phyloP scores from a whole-genome alignment of 2,329 filamentous ascomycete species.

The Arthrobotrys sinensis region DNA sequence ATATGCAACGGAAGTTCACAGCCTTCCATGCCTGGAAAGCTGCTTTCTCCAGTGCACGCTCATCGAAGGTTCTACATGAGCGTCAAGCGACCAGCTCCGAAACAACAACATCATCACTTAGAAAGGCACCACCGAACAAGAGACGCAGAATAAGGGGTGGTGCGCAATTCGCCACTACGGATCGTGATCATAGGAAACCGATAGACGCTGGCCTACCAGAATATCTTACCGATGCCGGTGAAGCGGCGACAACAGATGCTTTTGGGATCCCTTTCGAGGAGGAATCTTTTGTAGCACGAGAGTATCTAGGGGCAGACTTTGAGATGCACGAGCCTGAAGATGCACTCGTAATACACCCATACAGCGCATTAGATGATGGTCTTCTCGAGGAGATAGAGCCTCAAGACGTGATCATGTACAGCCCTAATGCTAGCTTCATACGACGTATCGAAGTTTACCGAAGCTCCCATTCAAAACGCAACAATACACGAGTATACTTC shows the following conservation, averaged over 20 bases:
- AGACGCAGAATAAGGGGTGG: conserved; percentile 87
- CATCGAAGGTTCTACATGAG: conserved; percentile 61
- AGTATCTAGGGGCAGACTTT: conserved; percentile 93
- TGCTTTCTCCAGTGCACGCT: conserved; percentile 86
- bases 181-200: conserved; percentile 74
- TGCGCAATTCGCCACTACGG: conserved; percentile 67
- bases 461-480: conserved; percentile 89
- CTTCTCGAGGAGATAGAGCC: conserved; percentile 95
- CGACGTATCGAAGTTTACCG: conserved; percentile 89
- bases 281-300: conserved; percentile 82
- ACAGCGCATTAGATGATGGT: conserved; percentile 96
- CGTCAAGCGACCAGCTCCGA: conserved; percentile 62
- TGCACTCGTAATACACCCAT: conserved; percentile 89
- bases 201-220: conserved; percentile 79
- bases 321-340: conserved; percentile 93
- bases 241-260: neutral
- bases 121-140: conserved; percentile 81
- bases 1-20: conserved; percentile 85
- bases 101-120: conserved; percentile 40
- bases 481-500: conserved; percentile 89
- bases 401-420: conserved; percentile 98
- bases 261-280: conserved; percentile 82
- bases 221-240: neutral
- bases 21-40: conserved; percentile 92
- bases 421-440: conserved; percentile 94